phyloP scores from a whole-genome alignment of 768 basidiomycete species.

The Melanogaster broomeanus region DNA sequence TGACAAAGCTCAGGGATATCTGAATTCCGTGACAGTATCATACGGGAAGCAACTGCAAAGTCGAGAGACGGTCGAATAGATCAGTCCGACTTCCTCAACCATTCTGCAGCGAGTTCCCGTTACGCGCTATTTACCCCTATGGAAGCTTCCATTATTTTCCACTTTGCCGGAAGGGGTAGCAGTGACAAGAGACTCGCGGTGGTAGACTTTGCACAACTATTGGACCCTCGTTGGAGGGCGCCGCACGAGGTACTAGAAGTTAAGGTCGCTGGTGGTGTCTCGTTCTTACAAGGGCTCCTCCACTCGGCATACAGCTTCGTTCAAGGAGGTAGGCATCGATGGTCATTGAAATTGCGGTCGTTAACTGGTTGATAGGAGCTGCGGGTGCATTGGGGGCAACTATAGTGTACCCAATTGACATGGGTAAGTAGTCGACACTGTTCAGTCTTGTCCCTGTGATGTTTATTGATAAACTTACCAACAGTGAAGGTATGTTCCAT shows the following conservation, averaged over 20 bases:
- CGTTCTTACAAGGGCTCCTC: constrained; percentile 55
- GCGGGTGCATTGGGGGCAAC: constrained; percentile 95
- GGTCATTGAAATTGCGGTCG: neutral
- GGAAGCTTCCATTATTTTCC: constrained; percentile 98
- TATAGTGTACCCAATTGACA: constrained; percentile 96
- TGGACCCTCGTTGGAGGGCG: constrained; percentile 87
- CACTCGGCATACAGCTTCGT: constrained; percentile 85
- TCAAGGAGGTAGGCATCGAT: constrained; percentile 64
- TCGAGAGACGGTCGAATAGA: constrained; percentile 96
- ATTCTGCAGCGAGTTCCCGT: constrained; percentile 82
- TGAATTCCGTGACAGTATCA: constrained; percentile 51
- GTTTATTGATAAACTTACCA: constrained; percentile 9
- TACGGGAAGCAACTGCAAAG: constrained; percentile 86
- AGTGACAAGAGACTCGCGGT: constrained; percentile 72
- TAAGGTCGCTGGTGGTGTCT: constrained; percentile 33
- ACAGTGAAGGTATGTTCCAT: constrained; percentile 67
- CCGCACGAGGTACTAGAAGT: constrained; percentile 56
- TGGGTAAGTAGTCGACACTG: constrained; percentile 54
- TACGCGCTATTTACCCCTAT: constrained; percentile 97
- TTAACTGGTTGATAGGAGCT: constrained; percentile 53
- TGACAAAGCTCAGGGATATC: neutral
- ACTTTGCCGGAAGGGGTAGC: constrained; percentile 88
- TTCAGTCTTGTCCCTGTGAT: neutral
- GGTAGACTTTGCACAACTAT: constrained; percentile 87
- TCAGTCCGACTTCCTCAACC: constrained; percentile 91